Evolutionary conservation across 2,329 filamentous ascomycete genomes (phyloP).

Genomic region (Coniochaeta pulveracea): DNA sequence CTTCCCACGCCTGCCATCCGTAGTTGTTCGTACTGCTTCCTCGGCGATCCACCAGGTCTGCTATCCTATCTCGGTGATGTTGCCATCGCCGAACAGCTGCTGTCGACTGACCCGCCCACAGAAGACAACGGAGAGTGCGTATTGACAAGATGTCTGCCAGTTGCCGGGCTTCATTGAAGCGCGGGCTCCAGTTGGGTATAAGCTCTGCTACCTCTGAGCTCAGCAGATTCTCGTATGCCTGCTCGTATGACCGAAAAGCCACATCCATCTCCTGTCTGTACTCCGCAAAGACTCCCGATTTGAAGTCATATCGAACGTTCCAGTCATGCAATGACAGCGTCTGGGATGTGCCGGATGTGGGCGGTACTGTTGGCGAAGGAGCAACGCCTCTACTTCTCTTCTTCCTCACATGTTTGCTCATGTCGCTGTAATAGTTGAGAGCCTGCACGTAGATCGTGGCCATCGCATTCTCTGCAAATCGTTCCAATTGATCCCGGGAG

Average conservation of each 20-base stretch:
- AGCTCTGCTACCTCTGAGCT: constrained; percentile 76
- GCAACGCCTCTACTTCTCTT: constrained; percentile 73
- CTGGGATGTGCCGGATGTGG: constrained; percentile 74
- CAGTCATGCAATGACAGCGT: constrained; percentile 77
- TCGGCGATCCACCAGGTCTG: constrained; percentile 67
- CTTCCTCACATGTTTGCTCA: constrained; percentile 83
- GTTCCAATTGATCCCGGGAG: constrained; percentile 58
- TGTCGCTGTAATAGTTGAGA: constrained; percentile 84
- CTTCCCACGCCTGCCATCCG: constrained; percentile 90
- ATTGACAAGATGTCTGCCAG: constrained; percentile 73
- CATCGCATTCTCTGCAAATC: constrained; percentile 64
- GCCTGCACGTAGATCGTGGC: constrained; percentile 61
- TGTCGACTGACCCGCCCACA: constrained; percentile 72
- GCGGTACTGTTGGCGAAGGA: constrained; percentile 72
- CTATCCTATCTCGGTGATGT: constrained; percentile 61
- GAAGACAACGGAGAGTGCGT: constrained; percentile 67
- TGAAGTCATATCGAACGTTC: constrained; percentile 93
- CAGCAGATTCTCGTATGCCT: constrained; percentile 75
- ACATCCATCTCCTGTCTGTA: constrained; percentile 89
- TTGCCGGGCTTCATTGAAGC: constrained; percentile 88
- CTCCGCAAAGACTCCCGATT: constrained; percentile 80
- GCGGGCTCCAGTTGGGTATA: constrained; percentile 78
- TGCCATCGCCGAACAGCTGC: constrained; percentile 73
- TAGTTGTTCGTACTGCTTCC: constrained; percentile 83
- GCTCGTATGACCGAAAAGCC: constrained; percentile 75